Percentiles rank a stretch among this genome's conserved stretches.
Conservation (phyloP, 768 basidiomycete species). For the Tephrocybe sp. region DNA sequence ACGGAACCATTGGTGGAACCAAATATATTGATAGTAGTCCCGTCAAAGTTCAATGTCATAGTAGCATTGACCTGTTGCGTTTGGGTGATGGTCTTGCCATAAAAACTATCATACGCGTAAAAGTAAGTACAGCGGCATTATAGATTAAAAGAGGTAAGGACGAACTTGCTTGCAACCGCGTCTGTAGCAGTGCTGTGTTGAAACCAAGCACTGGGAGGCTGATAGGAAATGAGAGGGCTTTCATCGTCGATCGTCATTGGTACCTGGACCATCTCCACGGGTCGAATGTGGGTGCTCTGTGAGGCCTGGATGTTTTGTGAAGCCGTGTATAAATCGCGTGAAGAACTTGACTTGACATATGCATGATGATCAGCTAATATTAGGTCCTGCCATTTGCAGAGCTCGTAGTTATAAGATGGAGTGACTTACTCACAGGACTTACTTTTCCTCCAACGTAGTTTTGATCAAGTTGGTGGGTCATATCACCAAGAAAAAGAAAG, state of each 20-base stretch:
- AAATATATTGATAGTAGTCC: neutral
- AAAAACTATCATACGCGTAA: neutral
- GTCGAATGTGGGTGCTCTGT: neutral
- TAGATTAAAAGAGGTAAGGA: neutral
- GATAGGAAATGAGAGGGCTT: conserved; percentile 6
- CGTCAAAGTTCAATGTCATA: conserved; percentile 4
- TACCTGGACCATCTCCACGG: neutral
- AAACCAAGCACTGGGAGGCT: conserved; percentile 4
- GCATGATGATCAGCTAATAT: too few species aligned
- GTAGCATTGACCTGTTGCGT: neutral
- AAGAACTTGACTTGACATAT: too few species aligned
- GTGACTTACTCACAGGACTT: too few species aligned
- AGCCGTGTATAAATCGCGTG: neutral
- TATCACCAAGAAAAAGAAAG: too few species aligned
- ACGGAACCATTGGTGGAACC: conserved; percentile 7
- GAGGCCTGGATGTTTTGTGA: neutral
- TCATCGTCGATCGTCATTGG: conserved; percentile 4
- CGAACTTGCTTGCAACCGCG: conserved; percentile 4
- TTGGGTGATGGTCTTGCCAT: conserved; percentile 1
- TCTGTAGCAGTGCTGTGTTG: conserved; percentile 4
- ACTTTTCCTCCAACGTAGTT: too few species aligned
- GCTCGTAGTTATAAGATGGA: too few species aligned
- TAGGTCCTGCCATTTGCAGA: too few species aligned
- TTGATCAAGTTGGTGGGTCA: too few species aligned
- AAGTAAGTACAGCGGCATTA: neutral